Percentiles rank a stretch among this genome's conserved stretches.
phyloP scores from a whole-genome alignment of 2,329 filamentous ascomycete species.

The Aspergillus intermedius region DNA sequence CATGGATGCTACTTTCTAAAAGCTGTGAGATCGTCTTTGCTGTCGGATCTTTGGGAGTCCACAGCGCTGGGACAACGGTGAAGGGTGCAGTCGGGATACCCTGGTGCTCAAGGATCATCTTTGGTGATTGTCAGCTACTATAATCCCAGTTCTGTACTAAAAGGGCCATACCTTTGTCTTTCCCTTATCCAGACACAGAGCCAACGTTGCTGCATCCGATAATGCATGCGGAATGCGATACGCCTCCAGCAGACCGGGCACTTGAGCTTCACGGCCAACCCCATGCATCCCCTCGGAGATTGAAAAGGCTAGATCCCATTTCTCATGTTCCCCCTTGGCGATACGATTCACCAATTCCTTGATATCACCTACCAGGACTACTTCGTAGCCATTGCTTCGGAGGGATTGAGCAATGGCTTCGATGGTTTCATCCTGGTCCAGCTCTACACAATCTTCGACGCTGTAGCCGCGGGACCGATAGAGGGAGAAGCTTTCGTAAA shows the following conservation, averaged over 20 bases:
- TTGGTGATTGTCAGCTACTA: background rate
- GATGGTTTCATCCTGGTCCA: conserved; percentile 12
- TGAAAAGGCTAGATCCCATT: conserved; percentile 23
- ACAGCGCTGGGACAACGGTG: conserved; percentile 1
- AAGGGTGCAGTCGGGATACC: conserved; percentile 13
- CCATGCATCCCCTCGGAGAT: conserved; percentile 17
- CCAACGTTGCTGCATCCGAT: conserved; percentile 16
- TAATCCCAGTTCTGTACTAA: background rate
- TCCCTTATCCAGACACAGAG: conserved; percentile 15
- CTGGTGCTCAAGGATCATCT: conserved; percentile 12
- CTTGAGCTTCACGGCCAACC: conserved; percentile 17
- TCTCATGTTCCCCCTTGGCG: conserved; percentile 8
- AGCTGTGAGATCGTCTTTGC: no score
- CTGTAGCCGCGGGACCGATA: conserved; percentile 3
- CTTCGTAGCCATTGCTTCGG: conserved; percentile 9
- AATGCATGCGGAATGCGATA: conserved; percentile 21
- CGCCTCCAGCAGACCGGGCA: conserved; percentile 20
- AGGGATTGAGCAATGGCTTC: conserved; percentile 7
- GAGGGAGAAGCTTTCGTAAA: no score
- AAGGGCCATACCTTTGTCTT: conserved; percentile 13
- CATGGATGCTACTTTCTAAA: no score
- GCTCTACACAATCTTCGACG: conserved; percentile 9
- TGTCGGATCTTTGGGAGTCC: no score
- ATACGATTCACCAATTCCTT: conserved; percentile 11
- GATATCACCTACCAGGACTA: conserved; percentile 10